Evolutionary conservation across 1,284 basidiomycete species (phyloP), one percentile per base, ranked within the genome.

Genomic region (Pseudozyma pruni): DNA sequence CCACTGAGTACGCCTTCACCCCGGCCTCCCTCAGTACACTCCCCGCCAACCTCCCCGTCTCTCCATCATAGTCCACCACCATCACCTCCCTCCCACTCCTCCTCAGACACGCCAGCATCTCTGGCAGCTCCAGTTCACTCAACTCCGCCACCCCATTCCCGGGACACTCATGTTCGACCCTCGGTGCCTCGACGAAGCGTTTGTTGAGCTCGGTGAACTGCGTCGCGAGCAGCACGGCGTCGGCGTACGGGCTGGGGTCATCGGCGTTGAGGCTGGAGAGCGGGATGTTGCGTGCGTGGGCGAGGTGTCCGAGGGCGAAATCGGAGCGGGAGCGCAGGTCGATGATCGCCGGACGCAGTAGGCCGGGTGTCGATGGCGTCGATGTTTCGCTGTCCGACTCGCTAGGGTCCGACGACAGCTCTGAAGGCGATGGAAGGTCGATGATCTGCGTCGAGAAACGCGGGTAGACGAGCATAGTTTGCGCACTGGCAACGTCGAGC

Each of bases 151-250:
- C 52, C 20, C 56, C 51, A 39, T 59, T 58, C 0, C 46, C 55
- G 8, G 55, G 50, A n/a, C 55, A 58, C 17, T 37, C 2, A 38
- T 64, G 62, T 1, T 19, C 5, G 3, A 53, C 52, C 3, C 23
- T 5, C 4, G 55, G 50, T n/a, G 34, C 19, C 7, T 52, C 39
- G 16, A 52, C 40, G 19, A 70, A 63, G 0, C 60, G 33, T 16
- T 58, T 54, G 29, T 70, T 50, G 33, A 70, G 40, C 38, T 70
- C 67, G 39, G 57, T 60, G 13, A 49, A 64, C 42, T 70, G 67
- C 8, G 56, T 60, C 0, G 51, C 56, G 23, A 70, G 53, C n/a
- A 70, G 34, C 4, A 51, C 46, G 0, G 67, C 47, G 32, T 70
- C 67, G 2, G 48, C n/a, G 50, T 64, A 70, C 1, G 67, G 56